These are phyloP conservation scores for Pelargonium citronellum DNA, from an alignment of 441 rosid genomes.

Conservation along the genomic window DNA sequence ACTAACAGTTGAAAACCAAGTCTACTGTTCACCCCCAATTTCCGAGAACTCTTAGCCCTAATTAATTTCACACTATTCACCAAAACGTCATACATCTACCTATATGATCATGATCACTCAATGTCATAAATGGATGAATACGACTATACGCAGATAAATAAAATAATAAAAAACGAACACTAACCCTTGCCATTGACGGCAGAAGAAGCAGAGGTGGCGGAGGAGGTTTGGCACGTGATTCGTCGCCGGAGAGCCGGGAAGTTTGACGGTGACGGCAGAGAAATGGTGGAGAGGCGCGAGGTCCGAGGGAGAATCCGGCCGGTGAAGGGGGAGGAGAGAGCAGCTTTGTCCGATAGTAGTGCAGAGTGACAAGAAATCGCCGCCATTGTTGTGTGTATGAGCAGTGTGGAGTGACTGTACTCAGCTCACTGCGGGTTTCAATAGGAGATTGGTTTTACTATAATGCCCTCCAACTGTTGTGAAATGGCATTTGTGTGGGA, in stretches of 20 bases:
- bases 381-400: conserved; percentile 42
- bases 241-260: conserved; percentile 32
- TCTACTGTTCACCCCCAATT: neutral
- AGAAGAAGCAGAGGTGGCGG: conserved; percentile 48
- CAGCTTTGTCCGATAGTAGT: conserved; percentile 31
- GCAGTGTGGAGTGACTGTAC: conserved; percentile 2
- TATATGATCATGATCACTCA: neutral
- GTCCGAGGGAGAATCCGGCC: conserved; percentile 25
- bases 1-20: conserved; percentile 5
- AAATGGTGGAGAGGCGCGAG: conserved; percentile 27
- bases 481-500: neutral
- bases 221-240: conserved; percentile 61
- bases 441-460: neutral
- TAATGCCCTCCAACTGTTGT: neutral
- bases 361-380: conserved; percentile 52
- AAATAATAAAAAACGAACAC: neutral
- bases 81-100: neutral
- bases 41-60: neutral
- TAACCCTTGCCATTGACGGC: conserved; percentile 46
- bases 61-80: neutral
- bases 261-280: conserved; percentile 32
- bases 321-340: conserved; percentile 35
- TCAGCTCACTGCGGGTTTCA: neutral
- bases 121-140: neutral
- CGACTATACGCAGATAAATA: neutral